Percentiles rank a stretch among this genome's conserved stretches.
These are phyloP conservation scores for Auriscalpium microsporum DNA, from an alignment of 768 basidiomycete genomes.

Conservation along the genomic window DNA sequence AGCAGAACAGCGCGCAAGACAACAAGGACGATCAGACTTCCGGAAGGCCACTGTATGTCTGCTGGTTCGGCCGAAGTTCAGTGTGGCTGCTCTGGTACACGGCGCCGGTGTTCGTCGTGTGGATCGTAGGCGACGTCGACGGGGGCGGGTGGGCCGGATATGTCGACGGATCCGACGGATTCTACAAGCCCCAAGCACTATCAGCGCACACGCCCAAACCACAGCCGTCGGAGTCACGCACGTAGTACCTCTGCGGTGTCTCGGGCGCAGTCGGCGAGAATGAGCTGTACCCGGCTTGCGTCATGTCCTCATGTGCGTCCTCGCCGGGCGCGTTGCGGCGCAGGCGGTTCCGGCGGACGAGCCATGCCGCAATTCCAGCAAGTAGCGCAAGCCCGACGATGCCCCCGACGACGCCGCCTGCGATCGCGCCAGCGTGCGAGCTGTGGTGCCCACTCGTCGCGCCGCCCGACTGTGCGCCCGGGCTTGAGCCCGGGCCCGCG, in stretches of 20 bases:
- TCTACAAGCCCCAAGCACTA: neutral
- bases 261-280: neutral
- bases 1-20: too few species aligned
- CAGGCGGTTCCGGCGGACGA: slow-evolving; percentile 24
- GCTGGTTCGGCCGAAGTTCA: slow-evolving; percentile 1
- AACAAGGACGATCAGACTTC: slow-evolving; percentile 4
- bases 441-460: neutral
- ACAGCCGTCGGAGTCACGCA: neutral
- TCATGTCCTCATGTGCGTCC: neutral
- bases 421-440: slow-evolving; percentile 46
- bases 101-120: neutral
- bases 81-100: neutral
- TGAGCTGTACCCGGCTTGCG: neutral
- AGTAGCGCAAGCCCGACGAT: slow-evolving; percentile 39
- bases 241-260: slow-evolving; percentile 7
- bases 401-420: slow-evolving; percentile 56
- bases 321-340: slow-evolving; percentile 13
- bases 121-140: slow-evolving; percentile 9
- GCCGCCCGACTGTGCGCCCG: neutral
- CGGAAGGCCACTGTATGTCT: slow-evolving; percentile 6
- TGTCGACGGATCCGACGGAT: slow-evolving; percentile 15
- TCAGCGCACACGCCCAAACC: neutral
- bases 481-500: neutral
- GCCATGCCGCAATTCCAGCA: slow-evolving; percentile 32
- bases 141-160: slow-evolving; percentile 2